phyloP scores from a whole-genome alignment of 805 yeast species.

The Starmerella stellata region DNA sequence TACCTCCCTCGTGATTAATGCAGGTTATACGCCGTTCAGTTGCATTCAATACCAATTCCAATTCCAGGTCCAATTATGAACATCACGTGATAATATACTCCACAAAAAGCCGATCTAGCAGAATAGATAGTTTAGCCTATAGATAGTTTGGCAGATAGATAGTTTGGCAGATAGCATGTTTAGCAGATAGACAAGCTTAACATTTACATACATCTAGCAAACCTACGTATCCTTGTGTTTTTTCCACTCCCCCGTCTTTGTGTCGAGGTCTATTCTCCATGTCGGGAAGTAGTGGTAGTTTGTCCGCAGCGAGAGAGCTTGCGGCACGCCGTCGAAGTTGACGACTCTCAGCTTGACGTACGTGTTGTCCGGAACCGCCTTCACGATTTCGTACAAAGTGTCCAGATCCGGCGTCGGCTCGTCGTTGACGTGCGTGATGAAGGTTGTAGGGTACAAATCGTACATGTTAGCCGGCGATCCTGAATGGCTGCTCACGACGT shows the following conservation, averaged over 20 bases:
- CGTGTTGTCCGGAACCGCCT: conserved; percentile 54
- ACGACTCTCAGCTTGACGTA: conserved; percentile 68
- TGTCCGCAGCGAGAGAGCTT: conserved; percentile 69
- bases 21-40: too few species aligned
- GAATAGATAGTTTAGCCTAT: too few species aligned
- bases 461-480: conserved; percentile 82
- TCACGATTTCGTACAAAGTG: conserved; percentile 48
- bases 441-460: conserved; percentile 59
- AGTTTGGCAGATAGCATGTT: too few species aligned
- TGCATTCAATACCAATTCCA: too few species aligned
- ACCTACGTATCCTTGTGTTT: not conserved
- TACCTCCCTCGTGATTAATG: too few species aligned
- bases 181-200: too few species aligned
- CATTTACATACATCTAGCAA: too few species aligned
- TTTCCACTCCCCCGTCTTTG: conserved; percentile 10
- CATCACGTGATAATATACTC: too few species aligned
- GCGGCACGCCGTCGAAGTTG: conserved; percentile 70
- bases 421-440: conserved; percentile 80
- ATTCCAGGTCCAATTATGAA: too few species aligned
- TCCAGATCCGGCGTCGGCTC: conserved; percentile 50
- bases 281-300: conserved; percentile 62
- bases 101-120: too few species aligned
- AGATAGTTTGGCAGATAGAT: too few species aligned
- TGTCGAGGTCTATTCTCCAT: conserved; percentile 14
- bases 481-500: conserved; percentile 50